phyloP scores from a whole-genome alignment of 1,284 basidiomycete genomes.

The Acaromyces ingoldii region DNA sequence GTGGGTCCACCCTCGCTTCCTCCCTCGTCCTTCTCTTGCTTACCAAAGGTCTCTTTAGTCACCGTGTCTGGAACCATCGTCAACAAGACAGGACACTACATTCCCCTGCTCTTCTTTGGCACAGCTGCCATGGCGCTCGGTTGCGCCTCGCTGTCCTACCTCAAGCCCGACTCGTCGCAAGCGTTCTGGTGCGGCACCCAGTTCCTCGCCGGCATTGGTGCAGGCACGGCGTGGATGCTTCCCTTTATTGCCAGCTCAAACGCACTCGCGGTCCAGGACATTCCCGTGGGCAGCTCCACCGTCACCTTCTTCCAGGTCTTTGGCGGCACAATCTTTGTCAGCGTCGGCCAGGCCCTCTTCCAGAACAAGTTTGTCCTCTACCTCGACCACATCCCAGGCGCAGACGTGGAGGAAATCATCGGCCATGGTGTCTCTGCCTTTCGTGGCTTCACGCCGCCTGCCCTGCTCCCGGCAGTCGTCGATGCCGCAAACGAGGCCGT shows the following conservation, averaged over 20 bases:
- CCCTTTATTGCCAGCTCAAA: conserved; percentile 25
- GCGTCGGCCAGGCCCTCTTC: conserved; percentile 23
- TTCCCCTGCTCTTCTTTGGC: conserved; percentile 24
- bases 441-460: conserved; percentile 14
- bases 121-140: conserved; percentile 20
- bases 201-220: conserved; percentile 25
- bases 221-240: conserved; percentile 23
- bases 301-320: conserved; percentile 31
- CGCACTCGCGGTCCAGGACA: conserved; percentile 17
- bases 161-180: conserved; percentile 16
- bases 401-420: conserved; percentile 14
- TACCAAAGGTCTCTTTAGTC: too few relatives aligned
- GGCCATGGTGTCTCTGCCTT: conserved; percentile 23
- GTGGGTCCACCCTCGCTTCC: too few relatives aligned
- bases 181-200: conserved; percentile 22
- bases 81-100: conserved; percentile 31
- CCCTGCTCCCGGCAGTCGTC: conserved; percentile 9
- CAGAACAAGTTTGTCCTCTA: conserved; percentile 26
- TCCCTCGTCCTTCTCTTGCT: too few relatives aligned
- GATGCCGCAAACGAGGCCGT: conserved; percentile 24
- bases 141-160: conserved; percentile 17
- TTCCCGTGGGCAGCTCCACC: conserved; percentile 24
- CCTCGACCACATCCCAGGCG: conserved; percentile 14
- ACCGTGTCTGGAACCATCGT: conserved; percentile 31
- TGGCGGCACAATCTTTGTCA: conserved; percentile 25